Conservation (phyloP, 768 basidiomycete genomes). For the Scleroderma bovista region DNA sequence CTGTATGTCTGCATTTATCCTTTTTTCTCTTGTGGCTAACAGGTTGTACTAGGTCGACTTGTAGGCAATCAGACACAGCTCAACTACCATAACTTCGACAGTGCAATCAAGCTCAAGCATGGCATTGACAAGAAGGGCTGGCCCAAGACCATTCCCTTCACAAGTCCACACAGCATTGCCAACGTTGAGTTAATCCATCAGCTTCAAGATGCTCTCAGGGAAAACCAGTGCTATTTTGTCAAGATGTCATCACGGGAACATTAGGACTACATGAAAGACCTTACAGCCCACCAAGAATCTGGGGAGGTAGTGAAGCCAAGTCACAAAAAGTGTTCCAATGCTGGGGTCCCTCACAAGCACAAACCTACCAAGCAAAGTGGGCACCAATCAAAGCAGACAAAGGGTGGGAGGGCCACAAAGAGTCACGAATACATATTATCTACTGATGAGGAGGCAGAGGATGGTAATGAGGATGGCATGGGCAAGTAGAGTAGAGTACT, state of each 20-base stretch:
- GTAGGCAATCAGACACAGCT: background rate
- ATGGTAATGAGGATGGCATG: too few relatives aligned
- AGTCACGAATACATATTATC: too few relatives aligned
- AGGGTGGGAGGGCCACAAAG: too few relatives aligned
- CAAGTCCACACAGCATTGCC: background rate
- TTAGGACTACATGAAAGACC: background rate
- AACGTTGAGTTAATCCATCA: background rate
- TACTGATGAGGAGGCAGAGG: too few relatives aligned
- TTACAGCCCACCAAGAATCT: background rate
- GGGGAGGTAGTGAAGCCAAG: conserved; percentile 1
- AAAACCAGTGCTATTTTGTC: background rate
- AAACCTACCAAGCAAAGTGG: too few relatives aligned
- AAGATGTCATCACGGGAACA: background rate
- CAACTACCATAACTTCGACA: conserved; percentile 2
- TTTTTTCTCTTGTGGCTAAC: too few relatives aligned
- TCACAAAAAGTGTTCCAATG: background rate
- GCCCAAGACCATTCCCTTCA: conserved; percentile 2
- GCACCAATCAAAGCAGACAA: too few relatives aligned
- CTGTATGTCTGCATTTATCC: background rate
- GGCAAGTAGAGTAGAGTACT: too few relatives aligned
- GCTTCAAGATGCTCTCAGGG: background rate
- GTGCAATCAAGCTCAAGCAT: background rate
- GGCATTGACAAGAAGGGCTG: conserved; percentile 1
- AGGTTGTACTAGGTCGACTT: background rate
- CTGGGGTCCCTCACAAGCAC: too few relatives aligned